A percentile compares a stretch with the other conserved stretches of the same genome.
These are phyloP conservation scores for Cutaneotrichosporon cyanovorans DNA, from an alignment of 1,284 basidiomycete species.

Conservation along the genomic window DNA sequence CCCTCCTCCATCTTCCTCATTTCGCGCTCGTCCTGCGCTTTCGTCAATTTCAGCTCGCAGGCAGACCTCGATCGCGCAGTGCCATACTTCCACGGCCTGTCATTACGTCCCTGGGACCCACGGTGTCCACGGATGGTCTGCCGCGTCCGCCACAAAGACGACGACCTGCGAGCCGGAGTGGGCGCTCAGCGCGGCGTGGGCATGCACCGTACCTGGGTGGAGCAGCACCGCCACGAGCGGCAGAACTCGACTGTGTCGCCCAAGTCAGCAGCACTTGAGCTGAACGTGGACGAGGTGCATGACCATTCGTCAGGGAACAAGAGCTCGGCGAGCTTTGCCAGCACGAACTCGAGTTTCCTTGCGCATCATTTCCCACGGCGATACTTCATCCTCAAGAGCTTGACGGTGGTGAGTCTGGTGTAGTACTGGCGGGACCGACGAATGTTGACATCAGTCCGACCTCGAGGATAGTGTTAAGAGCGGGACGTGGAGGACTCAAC, in stretches of 20 bases:
- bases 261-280: conserved; percentile 27
- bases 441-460: conserved; percentile 54
- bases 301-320: conserved; percentile 26
- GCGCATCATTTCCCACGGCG: conserved; percentile 69
- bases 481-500: conserved; percentile 84
- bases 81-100: conserved; percentile 55
- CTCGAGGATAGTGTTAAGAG: conserved; percentile 74
- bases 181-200: conserved; percentile 82
- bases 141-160: conserved; percentile 72
- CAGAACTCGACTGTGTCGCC: conserved; percentile 17
- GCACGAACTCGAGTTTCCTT: conserved; percentile 52
- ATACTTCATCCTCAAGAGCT: conserved; percentile 87
- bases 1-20: conserved; percentile 88
- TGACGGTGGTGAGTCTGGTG: conserved; percentile 68
- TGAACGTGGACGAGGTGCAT: conserved; percentile 13
- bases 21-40: conserved; percentile 82
- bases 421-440: background rate
- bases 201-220: conserved; percentile 72
- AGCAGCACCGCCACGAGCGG: conserved; percentile 46
- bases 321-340: conserved; percentile 55
- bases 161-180: conserved; percentile 81
- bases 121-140: conserved; percentile 75
- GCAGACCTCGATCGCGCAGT: conserved; percentile 62
- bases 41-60: conserved; percentile 75
- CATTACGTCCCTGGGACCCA: conserved; percentile 52